Percentiles rank a stretch among this genome's conserved stretches.
Conservation (phyloP, 352 stramenopile genomes). For the Plasmopara halstedii region DNA sequence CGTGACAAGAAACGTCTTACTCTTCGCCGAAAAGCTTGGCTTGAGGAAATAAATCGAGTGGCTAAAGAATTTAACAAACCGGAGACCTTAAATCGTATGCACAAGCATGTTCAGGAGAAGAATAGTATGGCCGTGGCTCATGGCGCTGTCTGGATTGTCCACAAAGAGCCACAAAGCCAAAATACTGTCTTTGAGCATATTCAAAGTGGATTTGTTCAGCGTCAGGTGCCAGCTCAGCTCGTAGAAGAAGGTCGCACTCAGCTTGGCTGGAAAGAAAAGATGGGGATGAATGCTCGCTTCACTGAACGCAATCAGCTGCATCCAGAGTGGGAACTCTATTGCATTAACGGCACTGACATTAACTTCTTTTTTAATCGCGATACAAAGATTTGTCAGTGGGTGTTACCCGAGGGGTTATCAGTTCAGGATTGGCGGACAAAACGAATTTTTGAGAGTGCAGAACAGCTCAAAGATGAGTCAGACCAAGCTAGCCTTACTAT, state of each 20-base stretch:
- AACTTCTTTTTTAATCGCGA: slow-evolving; percentile 74
- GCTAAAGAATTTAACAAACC: slow-evolving; percentile 41
- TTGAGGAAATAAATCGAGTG: slow-evolving; percentile 33
- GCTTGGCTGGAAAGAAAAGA: slow-evolving; percentile 65
- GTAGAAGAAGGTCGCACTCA: slow-evolving; percentile 19
- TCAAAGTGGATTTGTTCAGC: slow-evolving; percentile 52
- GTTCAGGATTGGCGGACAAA: slow-evolving; percentile 42
- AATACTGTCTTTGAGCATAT: slow-evolving; percentile 63
- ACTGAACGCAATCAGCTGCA: slow-evolving; percentile 41
- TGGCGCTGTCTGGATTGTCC: slow-evolving; percentile 36
- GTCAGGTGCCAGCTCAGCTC: slow-evolving; percentile 44
- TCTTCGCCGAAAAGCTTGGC: slow-evolving; percentile 27
- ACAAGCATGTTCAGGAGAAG: slow-evolving; percentile 29
- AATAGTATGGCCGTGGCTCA: slow-evolving; percentile 9
- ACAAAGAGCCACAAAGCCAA: slow-evolving; percentile 41
- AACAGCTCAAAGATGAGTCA: slow-evolving; percentile 39
- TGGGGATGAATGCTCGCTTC: slow-evolving; percentile 33
- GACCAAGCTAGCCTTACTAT: slow-evolving; percentile 37
- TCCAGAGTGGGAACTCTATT: slow-evolving; percentile 55
- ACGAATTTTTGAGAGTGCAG: slow-evolving; percentile 40
- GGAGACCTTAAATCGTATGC: slow-evolving; percentile 37
- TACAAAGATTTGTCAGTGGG: slow-evolving; percentile 47
- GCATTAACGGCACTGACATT: slow-evolving; percentile 41
- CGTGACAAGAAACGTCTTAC: slow-evolving; percentile 30
- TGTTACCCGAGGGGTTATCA: slow-evolving; percentile 23